Base-by-base conservation (phyloP, 345 rosid species). In the Erucastrum elatum region DNA sequence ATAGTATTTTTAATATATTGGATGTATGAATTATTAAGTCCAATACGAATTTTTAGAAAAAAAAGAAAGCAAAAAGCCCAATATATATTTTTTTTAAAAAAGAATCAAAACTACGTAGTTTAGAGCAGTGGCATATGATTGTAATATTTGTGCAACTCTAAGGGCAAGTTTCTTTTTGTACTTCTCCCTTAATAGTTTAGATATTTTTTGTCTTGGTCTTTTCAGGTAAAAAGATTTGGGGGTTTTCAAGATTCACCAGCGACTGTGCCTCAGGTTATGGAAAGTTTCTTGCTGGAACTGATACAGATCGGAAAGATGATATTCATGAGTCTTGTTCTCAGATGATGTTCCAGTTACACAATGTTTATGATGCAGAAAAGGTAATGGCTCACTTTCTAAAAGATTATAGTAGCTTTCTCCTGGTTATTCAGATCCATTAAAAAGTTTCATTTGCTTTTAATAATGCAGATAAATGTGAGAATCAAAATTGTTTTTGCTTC, bases 361-460 rank as follows among this genome's bases (percentile, higher is more conserved):
- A 91, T 80, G 89, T 93, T 85, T 95, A 91, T 79, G 99, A 95
- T 82, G 90, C 97, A 66, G 90, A 89, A 61, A 90, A 95, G 90
- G 99, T 89, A 64, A 30, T 0, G 27, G 61, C 27, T 51, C 67
- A 2, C 60, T 34, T 6, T 46, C 66, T 6, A 7, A 81, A 71
- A 4, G 55, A 27, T 41, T 4, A 75, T 30, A 5, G 73, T 30
- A 66, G 27, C 26, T 41, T 16, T 27, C 29, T 56, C 41, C 27
- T 75, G 68, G 62, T 41, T 21, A 41, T 75, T 64, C 4, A 26
- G 6, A 13, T 67, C 25, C 13, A 55, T 34, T 1, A 16, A 26
- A 64, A 66, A 46, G 62, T 71, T 64, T 56, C 41, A 37, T 34
- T 70, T 81, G 16, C 31, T 70, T 3, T 10, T 12, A 12, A 2